These are phyloP conservation scores for Suillus discolor DNA, from an alignment of 768 basidiomycete genomes.

Conservation along the genomic window DNA sequence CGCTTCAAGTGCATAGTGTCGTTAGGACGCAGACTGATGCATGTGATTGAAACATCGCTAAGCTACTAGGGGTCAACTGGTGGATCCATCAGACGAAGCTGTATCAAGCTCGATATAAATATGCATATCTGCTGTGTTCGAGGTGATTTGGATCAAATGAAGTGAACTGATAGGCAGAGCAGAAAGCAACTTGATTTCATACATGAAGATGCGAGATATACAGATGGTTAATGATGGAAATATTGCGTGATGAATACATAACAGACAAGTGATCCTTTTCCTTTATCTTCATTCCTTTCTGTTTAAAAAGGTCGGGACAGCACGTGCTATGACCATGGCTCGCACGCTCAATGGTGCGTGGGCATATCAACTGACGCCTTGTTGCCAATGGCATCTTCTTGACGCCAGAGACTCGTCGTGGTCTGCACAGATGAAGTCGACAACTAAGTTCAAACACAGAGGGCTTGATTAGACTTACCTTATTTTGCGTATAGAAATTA, in stretches of 20 bases:
- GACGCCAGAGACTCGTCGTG: conserved; percentile 89
- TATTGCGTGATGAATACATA: not conserved
- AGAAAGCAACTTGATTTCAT: not conserved
- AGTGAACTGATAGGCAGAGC: not conserved
- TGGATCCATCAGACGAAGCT: not conserved
- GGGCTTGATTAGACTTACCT: conserved; percentile 45
- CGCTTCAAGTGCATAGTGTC: not conserved
- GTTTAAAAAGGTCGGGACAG: not conserved
- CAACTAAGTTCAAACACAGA: not conserved
- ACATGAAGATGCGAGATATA: not conserved
- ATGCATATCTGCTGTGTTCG: not conserved
- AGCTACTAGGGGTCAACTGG: not conserved
- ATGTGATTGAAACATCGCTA: not conserved
- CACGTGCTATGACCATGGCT: not conserved
- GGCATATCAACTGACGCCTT: conserved; percentile 89
- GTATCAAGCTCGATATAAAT: not conserved
- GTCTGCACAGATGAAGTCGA: conserved; percentile 53
- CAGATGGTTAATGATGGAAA: not conserved
- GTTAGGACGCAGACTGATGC: not conserved
- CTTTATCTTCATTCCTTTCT: not conserved
- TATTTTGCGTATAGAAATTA: conserved; percentile 96
- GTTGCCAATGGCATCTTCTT: conserved; percentile 79
- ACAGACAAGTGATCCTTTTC: not conserved
- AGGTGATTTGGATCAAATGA: not conserved
- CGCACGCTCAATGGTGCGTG: conserved; percentile 27